Evolutionary conservation across 129 eudicot species (phyloP).

Genomic region (Cynara cardunculus): DNA sequence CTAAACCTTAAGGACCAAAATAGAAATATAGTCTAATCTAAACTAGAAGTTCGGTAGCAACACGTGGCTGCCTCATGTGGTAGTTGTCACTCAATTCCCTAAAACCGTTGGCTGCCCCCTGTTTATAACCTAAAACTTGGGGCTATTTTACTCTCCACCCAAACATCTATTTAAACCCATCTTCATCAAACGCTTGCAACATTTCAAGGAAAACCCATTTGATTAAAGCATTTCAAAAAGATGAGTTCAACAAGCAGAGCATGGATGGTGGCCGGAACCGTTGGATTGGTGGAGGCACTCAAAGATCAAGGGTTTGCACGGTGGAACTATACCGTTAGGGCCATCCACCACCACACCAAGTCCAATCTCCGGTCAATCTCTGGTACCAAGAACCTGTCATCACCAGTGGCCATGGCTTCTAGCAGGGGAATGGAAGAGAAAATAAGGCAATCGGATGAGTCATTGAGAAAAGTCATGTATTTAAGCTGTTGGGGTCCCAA

Average conservation of each 20-base stretch:
- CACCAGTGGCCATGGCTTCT: constrained; percentile 18
- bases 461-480: constrained; percentile 12
- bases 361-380: constrained; percentile 23
- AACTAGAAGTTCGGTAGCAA: not conserved
- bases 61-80: not conserved
- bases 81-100: not conserved
- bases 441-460: not conserved
- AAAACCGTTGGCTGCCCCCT: not conserved
- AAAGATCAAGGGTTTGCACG: constrained; percentile 64
- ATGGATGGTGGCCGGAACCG: constrained; percentile 46
- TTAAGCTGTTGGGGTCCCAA: constrained; percentile 9
- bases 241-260: constrained; percentile 43
- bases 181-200: not conserved
- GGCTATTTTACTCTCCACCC: not conserved
- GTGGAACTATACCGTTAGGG: constrained; percentile 51
- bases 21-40: no score
- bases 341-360: constrained; percentile 30
- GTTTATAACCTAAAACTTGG: not conserved
- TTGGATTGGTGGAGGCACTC: constrained; percentile 51
- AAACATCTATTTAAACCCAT: not conserved
- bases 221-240: not conserved
- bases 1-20: no score
- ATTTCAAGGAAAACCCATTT: not conserved
- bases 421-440: not conserved
- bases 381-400: constrained; percentile 8